Evolutionary conservation across 2,329 filamentous ascomycete species (phyloP).

Genomic region (Cladosporium austrohemisphaericum): DNA sequence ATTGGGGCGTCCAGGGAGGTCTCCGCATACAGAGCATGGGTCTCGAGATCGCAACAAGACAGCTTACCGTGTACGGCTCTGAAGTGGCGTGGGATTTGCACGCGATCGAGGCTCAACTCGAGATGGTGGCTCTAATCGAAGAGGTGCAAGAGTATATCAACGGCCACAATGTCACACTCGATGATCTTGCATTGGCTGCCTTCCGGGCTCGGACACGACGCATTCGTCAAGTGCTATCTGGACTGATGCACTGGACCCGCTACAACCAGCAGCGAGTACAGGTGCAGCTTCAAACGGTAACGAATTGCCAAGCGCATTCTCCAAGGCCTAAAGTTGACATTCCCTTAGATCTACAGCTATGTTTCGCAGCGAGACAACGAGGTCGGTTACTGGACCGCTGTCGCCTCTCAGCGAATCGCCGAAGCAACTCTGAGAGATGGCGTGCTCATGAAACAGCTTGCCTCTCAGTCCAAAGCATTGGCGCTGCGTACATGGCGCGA

Average conservation of each 20-base stretch:
- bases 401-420: neutral
- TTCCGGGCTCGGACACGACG: neutral
- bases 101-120: neutral
- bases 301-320: too few species aligned
- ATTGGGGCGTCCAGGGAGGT: neutral
- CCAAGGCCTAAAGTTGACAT: too few species aligned
- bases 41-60: neutral
- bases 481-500: neutral
- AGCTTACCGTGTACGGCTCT: neutral
- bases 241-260: too few species aligned
- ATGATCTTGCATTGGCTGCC: neutral
- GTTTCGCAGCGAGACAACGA: too few species aligned
- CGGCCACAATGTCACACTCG: neutral
- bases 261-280: too few species aligned
- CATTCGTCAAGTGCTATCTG: neutral
- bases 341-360: too few species aligned
- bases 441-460: conserved; percentile 1
- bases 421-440: neutral
- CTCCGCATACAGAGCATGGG: neutral
- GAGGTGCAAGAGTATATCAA: neutral
- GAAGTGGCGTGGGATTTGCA: neutral
- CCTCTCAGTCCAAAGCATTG: neutral
- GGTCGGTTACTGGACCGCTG: too few species aligned
- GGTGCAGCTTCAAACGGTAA: too few species aligned
- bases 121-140: neutral